Percentiles rank a stretch among this genome's conserved stretches.
phyloP scores from a whole-genome alignment of 352 stramenopile genomes.

The Peronospora farinosa region DNA sequence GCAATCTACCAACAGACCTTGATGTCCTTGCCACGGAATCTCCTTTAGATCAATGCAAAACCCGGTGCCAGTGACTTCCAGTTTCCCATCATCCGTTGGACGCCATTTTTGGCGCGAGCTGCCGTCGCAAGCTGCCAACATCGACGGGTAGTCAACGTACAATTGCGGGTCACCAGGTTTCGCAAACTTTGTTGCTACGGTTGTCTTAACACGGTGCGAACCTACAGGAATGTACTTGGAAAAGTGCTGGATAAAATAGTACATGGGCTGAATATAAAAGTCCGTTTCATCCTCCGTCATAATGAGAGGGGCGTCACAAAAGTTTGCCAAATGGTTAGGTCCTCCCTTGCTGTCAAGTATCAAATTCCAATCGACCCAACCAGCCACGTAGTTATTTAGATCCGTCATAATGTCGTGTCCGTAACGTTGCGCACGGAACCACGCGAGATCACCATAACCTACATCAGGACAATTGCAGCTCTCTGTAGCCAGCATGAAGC shows the following conservation, averaged over 20 bases:
- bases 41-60: slow-evolving; percentile 56
- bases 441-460: slow-evolving; percentile 48
- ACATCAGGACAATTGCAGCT: slow-evolving; percentile 75
- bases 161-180: slow-evolving; percentile 59
- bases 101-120: slow-evolving; percentile 57
- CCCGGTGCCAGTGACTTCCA: slow-evolving; percentile 52
- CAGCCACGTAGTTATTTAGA: slow-evolving; percentile 81
- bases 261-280: slow-evolving; percentile 84
- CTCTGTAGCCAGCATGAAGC: slow-evolving; percentile 71
- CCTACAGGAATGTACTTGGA: slow-evolving; percentile 80
- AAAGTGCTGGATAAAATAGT: slow-evolving; percentile 89
- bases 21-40: slow-evolving; percentile 45
- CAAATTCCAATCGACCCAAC: slow-evolving; percentile 92
- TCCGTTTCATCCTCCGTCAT: slow-evolving; percentile 52
- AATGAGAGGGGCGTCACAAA: slow-evolving; percentile 77
- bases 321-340: slow-evolving; percentile 84
- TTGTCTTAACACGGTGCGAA: slow-evolving; percentile 56
- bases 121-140: slow-evolving; percentile 52
- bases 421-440: slow-evolving; percentile 84
- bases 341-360: slow-evolving; percentile 82
- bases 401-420: slow-evolving; percentile 88
- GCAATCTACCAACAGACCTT: slow-evolving; percentile 64
- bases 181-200: slow-evolving; percentile 41
- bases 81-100: slow-evolving; percentile 60
- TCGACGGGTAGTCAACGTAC: slow-evolving; percentile 52